Conservation (phyloP, 306 rosid species). For the Rubus idaeus region DNA sequence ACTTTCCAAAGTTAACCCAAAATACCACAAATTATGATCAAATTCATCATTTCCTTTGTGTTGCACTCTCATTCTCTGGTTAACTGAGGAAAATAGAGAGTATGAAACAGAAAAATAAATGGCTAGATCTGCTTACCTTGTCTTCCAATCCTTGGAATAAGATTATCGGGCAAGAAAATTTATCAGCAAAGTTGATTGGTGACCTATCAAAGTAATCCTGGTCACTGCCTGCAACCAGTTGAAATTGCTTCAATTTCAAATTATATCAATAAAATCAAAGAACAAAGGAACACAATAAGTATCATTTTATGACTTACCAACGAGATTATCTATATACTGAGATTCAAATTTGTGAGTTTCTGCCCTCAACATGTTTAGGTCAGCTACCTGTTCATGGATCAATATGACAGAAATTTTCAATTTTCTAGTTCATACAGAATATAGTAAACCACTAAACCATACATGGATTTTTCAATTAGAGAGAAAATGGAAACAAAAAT, state of each 20-base stretch:
- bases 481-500: not conserved
- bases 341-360: conserved; percentile 93
- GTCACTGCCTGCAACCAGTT: conserved; percentile 60
- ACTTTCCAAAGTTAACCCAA: not conserved
- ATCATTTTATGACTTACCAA: conserved; percentile 53
- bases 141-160: conserved; percentile 94
- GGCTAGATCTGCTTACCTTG: conserved; percentile 52
- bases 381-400: conserved; percentile 62
- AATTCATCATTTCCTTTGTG: not conserved
- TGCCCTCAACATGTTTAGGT: conserved; percentile 66
- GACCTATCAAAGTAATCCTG: conserved; percentile 64
- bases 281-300: conserved; percentile 9
- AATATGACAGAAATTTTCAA: conserved; percentile 5
- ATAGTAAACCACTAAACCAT: not conserved
- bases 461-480: not conserved
- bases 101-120: conserved; percentile 4
- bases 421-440: conserved; percentile 8
- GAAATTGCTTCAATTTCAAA: conserved; percentile 24
- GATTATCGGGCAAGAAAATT: conserved; percentile 86
- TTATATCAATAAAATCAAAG: conserved; percentile 3
- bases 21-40: not conserved
- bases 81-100: not conserved
- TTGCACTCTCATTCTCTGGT: not conserved
- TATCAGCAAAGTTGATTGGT: conserved; percentile 73
- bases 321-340: conserved; percentile 66